Percentiles rank a stretch among this genome's conserved stretches.
phyloP scores from a whole-genome alignment of 2,329 filamentous ascomycete species.

The Bretziella fagacearum region DNA sequence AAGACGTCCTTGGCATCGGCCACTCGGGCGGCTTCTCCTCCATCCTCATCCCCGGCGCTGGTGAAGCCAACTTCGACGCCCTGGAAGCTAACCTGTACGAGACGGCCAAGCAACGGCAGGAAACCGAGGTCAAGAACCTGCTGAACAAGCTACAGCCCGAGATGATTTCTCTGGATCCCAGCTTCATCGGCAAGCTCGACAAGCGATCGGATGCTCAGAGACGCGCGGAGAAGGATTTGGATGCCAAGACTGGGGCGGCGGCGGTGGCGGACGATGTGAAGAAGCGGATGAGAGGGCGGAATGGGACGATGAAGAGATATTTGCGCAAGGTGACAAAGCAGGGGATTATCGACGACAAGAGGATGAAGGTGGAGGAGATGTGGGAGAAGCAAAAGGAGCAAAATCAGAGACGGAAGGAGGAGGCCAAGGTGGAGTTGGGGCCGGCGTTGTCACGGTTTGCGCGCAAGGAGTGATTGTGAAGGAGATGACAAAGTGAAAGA shows the following conservation, averaged over 20 bases:
- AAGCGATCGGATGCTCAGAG: conserved; percentile 62
- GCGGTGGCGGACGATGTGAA: conserved; percentile 40
- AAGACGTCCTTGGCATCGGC: conserved; percentile 75
- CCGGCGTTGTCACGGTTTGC: conserved; percentile 77
- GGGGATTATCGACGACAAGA: conserved; percentile 94
- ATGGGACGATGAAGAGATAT: conserved; percentile 73
- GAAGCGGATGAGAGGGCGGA: conserved; percentile 77
- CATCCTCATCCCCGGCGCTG: conserved; percentile 82
- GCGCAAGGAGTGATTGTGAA: conserved; percentile 48
- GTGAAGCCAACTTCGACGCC: conserved; percentile 90
- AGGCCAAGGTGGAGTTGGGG: conserved; percentile 58
- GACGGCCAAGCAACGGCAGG: conserved; percentile 78
- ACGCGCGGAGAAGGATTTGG: conserved; percentile 61
- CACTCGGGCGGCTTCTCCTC: conserved; percentile 79
- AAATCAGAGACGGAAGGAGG: conserved; percentile 42
- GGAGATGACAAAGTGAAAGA: too few relatives aligned
- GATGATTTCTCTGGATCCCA: conserved; percentile 90
- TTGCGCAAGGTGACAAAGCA: conserved; percentile 79
- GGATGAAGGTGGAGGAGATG: conserved; percentile 68
- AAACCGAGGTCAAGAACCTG: conserved; percentile 73
- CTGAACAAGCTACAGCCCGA: conserved; percentile 91
- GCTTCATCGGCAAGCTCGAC: conserved; percentile 80
- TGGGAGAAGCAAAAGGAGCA: conserved; percentile 55
- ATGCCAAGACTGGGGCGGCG: conserved; percentile 41
- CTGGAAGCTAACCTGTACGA: conserved; percentile 93